phyloP scores from a whole-genome alignment of 2,329 filamentous ascomycete species.

The Penicillium aurantiogriseum region DNA sequence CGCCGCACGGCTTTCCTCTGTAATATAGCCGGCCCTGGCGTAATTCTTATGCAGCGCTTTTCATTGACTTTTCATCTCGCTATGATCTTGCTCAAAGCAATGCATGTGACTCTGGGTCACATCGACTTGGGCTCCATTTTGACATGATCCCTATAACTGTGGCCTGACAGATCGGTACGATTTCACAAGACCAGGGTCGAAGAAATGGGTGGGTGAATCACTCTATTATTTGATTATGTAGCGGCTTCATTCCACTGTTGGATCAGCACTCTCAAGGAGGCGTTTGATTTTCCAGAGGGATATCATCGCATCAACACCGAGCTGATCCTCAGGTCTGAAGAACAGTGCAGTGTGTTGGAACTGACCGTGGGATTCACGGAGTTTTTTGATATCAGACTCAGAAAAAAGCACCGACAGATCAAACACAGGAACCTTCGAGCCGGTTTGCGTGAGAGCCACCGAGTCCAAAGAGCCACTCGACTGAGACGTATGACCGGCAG shows the following conservation, averaged over 20 bases:
- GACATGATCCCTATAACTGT: neutral
- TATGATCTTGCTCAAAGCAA: neutral
- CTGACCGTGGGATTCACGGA: conserved; percentile 28
- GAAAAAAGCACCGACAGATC: conserved; percentile 37
- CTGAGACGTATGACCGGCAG: neutral
- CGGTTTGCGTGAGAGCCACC: conserved; percentile 30
- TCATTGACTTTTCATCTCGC: neutral
- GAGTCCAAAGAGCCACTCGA: conserved; percentile 22
- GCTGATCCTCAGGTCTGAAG: conserved; percentile 32
- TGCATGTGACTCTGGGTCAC: neutral
- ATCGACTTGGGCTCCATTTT: neutral
- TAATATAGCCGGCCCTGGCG: too few species aligned
- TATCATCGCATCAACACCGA: conserved; percentile 33
- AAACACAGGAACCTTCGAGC: conserved; percentile 38
- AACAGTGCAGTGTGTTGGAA: conserved; percentile 38
- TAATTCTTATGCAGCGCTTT: neutral
- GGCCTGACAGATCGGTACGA: neutral
- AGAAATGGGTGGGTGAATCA: neutral
- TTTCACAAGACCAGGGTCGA: neutral
- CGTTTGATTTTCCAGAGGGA: conserved; percentile 42
- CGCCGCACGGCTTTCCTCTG: neutral
- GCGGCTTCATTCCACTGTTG: neutral
- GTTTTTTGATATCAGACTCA: conserved; percentile 28
- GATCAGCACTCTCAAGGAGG: conserved; percentile 20
- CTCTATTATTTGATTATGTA: neutral